A percentile compares a stretch with the other conserved stretches of the same genome.
phyloP scores from a whole-genome alignment of 208 protist species.

The Leishmania arabica region DNA sequence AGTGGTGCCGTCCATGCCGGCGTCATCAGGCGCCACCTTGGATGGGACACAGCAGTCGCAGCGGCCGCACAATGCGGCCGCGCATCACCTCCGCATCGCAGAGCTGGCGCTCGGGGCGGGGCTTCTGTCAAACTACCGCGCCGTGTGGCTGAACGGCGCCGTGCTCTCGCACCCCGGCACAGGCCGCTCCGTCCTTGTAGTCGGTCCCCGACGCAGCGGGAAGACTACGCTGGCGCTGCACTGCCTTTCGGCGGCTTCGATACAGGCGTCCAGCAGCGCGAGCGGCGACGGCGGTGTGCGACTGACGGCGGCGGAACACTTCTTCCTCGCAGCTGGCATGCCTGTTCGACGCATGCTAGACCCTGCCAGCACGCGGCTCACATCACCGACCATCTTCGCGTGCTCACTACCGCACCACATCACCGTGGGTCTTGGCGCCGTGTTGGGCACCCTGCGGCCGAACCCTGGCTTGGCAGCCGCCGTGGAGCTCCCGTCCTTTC shows the following conservation, averaged over 20 bases:
- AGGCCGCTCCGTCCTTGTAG: slow-evolving; percentile 48
- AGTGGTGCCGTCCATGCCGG: slow-evolving; percentile 8
- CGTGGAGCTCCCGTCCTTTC: slow-evolving; percentile 14
- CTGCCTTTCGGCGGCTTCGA: slow-evolving; percentile 33
- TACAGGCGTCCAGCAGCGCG: not conserved
- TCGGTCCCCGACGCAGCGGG: slow-evolving; percentile 54
- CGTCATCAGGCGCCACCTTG: not conserved
- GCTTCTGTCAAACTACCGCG: slow-evolving; percentile 40
- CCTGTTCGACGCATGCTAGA: slow-evolving; percentile 22
- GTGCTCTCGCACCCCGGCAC: slow-evolving; percentile 42
- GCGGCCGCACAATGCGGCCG: slow-evolving; percentile 9
- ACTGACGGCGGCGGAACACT: slow-evolving; percentile 58
- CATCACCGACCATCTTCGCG: slow-evolving; percentile 10
- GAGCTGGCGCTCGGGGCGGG: slow-evolving; percentile 48
- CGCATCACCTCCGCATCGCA: slow-evolving; percentile 33
- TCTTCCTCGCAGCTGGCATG: slow-evolving; percentile 42
- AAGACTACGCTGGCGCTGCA: slow-evolving; percentile 86
- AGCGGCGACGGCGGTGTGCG: slow-evolving; percentile 10
- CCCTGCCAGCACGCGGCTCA: not conserved
- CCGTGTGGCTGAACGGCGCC: slow-evolving; percentile 63
- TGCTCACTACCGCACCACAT: slow-evolving; percentile 43
- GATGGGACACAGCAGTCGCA: not conserved
- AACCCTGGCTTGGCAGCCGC: slow-evolving; percentile 45
- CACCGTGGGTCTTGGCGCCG: slow-evolving; percentile 56
- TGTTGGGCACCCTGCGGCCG: slow-evolving; percentile 63